Percentiles rank a stretch among this genome's conserved stretches.
Evolutionary conservation across 805 yeast species (phyloP).

Genomic region (Spencermartinsiella europaea): DNA sequence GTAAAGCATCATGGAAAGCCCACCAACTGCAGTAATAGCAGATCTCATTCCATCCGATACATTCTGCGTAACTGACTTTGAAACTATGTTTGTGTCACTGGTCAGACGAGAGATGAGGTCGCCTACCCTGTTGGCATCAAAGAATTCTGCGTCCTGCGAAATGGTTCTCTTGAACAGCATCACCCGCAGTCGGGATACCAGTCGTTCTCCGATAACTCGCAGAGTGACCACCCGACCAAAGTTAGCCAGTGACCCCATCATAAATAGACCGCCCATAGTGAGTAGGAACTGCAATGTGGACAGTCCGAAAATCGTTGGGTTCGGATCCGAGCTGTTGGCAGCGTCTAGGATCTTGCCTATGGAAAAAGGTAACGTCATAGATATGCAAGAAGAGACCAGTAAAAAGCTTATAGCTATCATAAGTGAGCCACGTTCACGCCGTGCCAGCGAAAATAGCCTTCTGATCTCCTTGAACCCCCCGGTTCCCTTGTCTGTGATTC

Average conservation of each 20-base stretch:
- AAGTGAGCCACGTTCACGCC: conserved; percentile 52
- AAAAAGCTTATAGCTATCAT: conserved; percentile 59
- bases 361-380: conserved; percentile 75
- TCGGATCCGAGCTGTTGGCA: conserved; percentile 37
- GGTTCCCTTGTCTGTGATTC: conserved; percentile 11
- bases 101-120: conserved; percentile 85
- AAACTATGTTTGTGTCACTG: conserved; percentile 82
- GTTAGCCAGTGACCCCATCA: conserved; percentile 72
- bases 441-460: conserved; percentile 51
- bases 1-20: conserved; percentile 85
- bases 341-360: conserved; percentile 85
- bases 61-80: conserved; percentile 81
- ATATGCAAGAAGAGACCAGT: conserved; percentile 65
- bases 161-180: conserved; percentile 70
- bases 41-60: conserved; percentile 90
- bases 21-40: conserved; percentile 74
- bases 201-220: conserved; percentile 76
- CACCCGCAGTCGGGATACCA: conserved; percentile 79
- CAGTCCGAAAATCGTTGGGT: conserved; percentile 49
- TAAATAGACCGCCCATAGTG: conserved; percentile 56
- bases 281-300: conserved; percentile 59
- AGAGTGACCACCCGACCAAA: conserved; percentile 73
- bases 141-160: conserved; percentile 81
- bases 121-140: conserved; percentile 86
- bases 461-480: conserved; percentile 34